Conservation (phyloP, 768 basidiomycete species). For the Mrakia blollopis region DNA sequence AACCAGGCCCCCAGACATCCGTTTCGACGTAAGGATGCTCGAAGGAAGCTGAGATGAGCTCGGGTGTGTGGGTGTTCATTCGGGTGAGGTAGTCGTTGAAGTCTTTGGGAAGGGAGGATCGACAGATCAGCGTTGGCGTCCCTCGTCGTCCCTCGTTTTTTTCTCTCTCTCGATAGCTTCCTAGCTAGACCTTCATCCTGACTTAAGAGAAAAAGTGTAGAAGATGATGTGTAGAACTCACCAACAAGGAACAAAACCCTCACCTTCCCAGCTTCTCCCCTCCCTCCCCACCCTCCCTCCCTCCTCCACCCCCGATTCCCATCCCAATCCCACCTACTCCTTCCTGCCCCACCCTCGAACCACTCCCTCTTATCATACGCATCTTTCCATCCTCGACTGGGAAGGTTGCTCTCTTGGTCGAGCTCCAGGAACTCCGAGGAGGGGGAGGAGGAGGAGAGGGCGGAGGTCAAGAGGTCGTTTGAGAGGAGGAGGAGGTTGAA, state of each 20-base stretch:
- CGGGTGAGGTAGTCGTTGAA: constrained; percentile 11
- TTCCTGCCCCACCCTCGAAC: background rate
- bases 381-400: constrained; percentile 5
- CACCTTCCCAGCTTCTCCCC: constrained; percentile 31
- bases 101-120: background rate
- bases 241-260: constrained; percentile 43
- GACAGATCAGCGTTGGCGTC: constrained; percentile 6
- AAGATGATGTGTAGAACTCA: constrained; percentile 31
- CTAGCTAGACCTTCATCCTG: no score
- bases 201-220: no score
- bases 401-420: background rate
- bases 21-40: constrained; percentile 40
- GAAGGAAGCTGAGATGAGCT: constrained; percentile 44
- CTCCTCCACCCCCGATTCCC: background rate
- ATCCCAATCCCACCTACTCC: constrained; percentile 28
- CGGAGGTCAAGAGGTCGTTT: background rate
- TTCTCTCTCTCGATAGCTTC: no score
- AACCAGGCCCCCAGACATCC: constrained; percentile 46
- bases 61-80: constrained; percentile 36
- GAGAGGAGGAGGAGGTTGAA: background rate
- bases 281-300: constrained; percentile 9
- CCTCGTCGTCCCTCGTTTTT: background rate
- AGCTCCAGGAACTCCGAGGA: background rate
- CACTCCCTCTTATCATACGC: background rate
- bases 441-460: background rate